Evolutionary conservation across 768 basidiomycete species (phyloP).

Genomic region (Paxillus rubicundulus): DNA sequence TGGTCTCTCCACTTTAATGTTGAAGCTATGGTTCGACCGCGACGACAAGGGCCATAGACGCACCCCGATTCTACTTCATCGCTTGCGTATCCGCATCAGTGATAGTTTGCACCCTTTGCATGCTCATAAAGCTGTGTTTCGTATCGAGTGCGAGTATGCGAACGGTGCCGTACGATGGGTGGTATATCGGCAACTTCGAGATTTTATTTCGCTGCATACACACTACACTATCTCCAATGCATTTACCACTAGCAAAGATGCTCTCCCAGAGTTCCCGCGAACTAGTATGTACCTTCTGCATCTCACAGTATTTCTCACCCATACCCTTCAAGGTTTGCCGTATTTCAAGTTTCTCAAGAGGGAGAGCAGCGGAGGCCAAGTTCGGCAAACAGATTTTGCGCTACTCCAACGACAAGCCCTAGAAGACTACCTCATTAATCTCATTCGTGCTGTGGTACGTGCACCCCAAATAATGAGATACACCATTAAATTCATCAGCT

Average conservation of each 20-base stretch:
- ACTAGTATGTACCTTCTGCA: slow-evolving; percentile 47
- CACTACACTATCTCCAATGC: slow-evolving; percentile 88
- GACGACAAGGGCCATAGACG: slow-evolving; percentile 85
- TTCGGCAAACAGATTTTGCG: slow-evolving; percentile 73
- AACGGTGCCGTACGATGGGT: slow-evolving; percentile 94
- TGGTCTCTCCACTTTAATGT: slow-evolving; percentile 74
- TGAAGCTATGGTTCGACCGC: slow-evolving; percentile 81
- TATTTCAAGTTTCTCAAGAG: slow-evolving; percentile 85
- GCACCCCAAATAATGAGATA: neutral
- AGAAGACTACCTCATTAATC: slow-evolving; percentile 82
- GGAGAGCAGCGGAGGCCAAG: slow-evolving; percentile 50
- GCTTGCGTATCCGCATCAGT: slow-evolving; percentile 78
- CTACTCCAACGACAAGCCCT: slow-evolving; percentile 76
- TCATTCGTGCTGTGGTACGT: slow-evolving; percentile 87
- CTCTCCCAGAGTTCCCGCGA: slow-evolving; percentile 88
- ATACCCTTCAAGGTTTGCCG: slow-evolving; percentile 58
- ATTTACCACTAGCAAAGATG: slow-evolving; percentile 66
- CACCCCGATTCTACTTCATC: slow-evolving; percentile 74
- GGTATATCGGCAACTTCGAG: slow-evolving; percentile 88
- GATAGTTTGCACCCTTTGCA: slow-evolving; percentile 84
- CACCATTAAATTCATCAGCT: slow-evolving; percentile 6
- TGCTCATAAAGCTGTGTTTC: slow-evolving; percentile 74
- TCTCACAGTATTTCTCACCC: neutral
- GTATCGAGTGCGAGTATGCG: slow-evolving; percentile 95
- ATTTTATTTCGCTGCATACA: slow-evolving; percentile 85